Conservation (phyloP, 1,139 yeast genomes). For the Candida tropicalis region DNA sequence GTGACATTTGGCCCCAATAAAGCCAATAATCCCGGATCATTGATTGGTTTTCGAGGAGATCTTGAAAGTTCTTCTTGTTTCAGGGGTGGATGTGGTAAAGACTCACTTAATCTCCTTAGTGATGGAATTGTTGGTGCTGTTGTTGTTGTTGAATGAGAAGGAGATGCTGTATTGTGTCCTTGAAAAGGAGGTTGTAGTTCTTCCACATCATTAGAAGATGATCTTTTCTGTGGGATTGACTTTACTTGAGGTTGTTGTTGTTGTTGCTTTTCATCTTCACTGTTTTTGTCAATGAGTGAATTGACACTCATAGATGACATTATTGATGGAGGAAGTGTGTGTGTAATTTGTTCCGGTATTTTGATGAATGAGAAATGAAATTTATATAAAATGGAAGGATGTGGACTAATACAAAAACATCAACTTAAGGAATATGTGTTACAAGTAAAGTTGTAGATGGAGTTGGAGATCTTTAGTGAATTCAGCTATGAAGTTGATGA, state of each 20-base stretch:
- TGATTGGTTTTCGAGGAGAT: constrained; percentile 7
- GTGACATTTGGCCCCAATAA: constrained; percentile 56
- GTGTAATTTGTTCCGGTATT: constrained; percentile 1
- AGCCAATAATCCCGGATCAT: constrained; percentile 26
- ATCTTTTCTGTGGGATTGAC: constrained; percentile 8
- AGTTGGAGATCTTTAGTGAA: no score
- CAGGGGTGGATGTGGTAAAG: constrained; percentile 8
- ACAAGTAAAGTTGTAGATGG: no score
- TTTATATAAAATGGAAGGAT: neutral
- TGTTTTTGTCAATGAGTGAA: constrained; percentile 17
- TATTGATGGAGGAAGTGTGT: neutral
- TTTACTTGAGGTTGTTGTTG: constrained; percentile 1
- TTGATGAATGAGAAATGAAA: neutral
- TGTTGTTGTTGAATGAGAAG: constrained; percentile 2
- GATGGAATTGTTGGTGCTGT: constrained; percentile 11
- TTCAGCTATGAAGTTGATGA: no score
- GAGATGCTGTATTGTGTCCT: constrained; percentile 1
- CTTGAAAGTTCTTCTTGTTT: constrained; percentile 7
- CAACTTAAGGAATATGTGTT: neutral
- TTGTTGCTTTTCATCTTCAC: constrained; percentile 6
- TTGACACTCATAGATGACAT: constrained; percentile 20
- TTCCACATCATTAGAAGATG: neutral
- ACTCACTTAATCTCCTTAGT: constrained; percentile 11
- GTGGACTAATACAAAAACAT: neutral
- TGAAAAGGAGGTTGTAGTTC: constrained; percentile 10